phyloP scores from a whole-genome alignment of 495 filamentous ascomycete species.

The Hypoxylon trugodes region DNA sequence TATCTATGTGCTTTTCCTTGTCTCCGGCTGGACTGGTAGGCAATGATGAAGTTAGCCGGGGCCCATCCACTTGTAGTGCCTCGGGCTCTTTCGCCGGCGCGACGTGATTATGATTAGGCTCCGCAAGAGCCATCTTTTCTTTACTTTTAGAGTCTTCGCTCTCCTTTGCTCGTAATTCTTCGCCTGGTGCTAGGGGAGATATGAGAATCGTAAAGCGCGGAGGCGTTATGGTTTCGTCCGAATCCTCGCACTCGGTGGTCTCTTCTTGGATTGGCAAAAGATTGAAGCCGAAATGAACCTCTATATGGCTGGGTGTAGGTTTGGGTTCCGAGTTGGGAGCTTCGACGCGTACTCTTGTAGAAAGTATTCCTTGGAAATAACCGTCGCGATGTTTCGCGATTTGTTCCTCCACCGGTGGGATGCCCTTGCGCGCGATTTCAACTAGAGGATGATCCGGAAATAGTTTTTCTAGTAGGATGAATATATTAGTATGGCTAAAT shows the following conservation, averaged over 20 bases:
- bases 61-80: constrained; percentile 1
- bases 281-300: constrained; percentile 56
- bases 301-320: constrained; percentile 29
- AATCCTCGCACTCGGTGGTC: neutral
- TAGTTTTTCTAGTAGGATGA: constrained; percentile 20
- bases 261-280: constrained; percentile 45
- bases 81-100: constrained; percentile 18
- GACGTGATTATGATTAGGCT: constrained; percentile 20
- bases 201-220: constrained; percentile 32
- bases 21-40: constrained; percentile 21
- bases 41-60: constrained; percentile 7
- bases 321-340: constrained; percentile 18
- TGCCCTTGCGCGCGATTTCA: constrained; percentile 42
- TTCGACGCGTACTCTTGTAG: constrained; percentile 41
- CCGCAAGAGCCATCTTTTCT: constrained; percentile 30
- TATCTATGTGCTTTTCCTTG: constrained; percentile 19
- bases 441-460: constrained; percentile 43
- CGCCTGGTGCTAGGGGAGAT: constrained; percentile 28
- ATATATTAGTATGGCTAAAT: constrained; percentile 5
- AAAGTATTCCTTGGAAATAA: constrained; percentile 59
- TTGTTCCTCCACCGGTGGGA: constrained; percentile 50
- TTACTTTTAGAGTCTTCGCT: neutral
- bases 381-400: constrained; percentile 59
- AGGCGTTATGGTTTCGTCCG: constrained; percentile 5
- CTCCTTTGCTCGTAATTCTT: constrained; percentile 19